Evolutionary conservation across 2,329 filamentous ascomycete genomes (phyloP).

Genomic region (Xylariaceae sp.): DNA sequence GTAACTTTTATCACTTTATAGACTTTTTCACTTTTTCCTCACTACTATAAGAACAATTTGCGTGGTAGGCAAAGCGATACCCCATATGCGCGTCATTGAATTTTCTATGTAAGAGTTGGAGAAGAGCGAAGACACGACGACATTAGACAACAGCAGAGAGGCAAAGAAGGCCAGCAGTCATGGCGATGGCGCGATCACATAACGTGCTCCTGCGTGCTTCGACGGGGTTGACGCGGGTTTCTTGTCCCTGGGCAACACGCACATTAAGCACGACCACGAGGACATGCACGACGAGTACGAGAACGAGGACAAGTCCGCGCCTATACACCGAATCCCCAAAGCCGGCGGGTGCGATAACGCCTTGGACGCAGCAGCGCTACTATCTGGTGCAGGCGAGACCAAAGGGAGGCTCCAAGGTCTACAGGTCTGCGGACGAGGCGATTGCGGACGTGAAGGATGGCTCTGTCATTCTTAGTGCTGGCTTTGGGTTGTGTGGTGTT

Average conservation of each 20-base stretch:
- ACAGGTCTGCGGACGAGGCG: slow-evolving; percentile 57
- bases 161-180: background rate
- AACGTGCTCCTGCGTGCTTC: slow-evolving; percentile 22
- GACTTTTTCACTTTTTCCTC: too few relatives aligned
- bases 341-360: too few relatives aligned
- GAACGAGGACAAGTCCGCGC: too few relatives aligned
- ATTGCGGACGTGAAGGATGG: slow-evolving; percentile 66
- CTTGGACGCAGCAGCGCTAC: slow-evolving; percentile 19
- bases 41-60: too few relatives aligned
- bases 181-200: slow-evolving; percentile 25
- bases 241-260: slow-evolving; percentile 23
- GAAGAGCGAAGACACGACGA: background rate
- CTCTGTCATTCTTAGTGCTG: slow-evolving; percentile 67
- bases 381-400: slow-evolving; percentile 14
- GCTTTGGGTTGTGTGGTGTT: slow-evolving; percentile 78
- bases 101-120: background rate
- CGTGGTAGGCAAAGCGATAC: too few relatives aligned
- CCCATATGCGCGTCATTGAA: too few relatives aligned
- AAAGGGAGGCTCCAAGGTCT: slow-evolving; percentile 42
- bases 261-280: too few relatives aligned
- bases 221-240: slow-evolving; percentile 21
- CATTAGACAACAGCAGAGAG: background rate
- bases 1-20: too few relatives aligned
- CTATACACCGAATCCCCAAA: too few relatives aligned
- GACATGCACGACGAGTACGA: too few relatives aligned